These are phyloP conservation scores for Viola odorata DNA, from an alignment of 345 rosid genomes.

Conservation along the genomic window DNA sequence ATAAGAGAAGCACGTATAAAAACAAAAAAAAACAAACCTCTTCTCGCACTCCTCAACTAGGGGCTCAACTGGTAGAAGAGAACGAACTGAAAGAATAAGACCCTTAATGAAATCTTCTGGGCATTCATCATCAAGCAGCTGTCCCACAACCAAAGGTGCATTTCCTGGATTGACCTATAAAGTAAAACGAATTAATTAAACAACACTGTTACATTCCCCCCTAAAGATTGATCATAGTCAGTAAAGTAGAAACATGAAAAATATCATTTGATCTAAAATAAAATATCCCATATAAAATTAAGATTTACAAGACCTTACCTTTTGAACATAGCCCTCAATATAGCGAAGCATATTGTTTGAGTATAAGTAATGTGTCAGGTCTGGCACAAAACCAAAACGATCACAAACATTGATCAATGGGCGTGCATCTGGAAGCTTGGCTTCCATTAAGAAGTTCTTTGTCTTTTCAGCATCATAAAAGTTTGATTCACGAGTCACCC, in stretches of 20 bases:
- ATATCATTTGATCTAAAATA: background rate
- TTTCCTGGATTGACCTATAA: conserved; percentile 90
- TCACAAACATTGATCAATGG: conserved; percentile 93
- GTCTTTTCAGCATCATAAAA: conserved; percentile 95
- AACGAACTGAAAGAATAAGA: conserved; percentile 79
- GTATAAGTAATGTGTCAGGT: conserved; percentile 90
- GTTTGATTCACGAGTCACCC: conserved; percentile 92
- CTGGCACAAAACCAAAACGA: conserved; percentile 93
- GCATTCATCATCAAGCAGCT: conserved; percentile 88
- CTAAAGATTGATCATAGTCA: background rate
- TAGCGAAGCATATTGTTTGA: conserved; percentile 83
- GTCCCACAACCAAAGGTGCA: conserved; percentile 86
- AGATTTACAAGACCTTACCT: conserved; percentile 39
- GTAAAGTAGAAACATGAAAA: background rate
- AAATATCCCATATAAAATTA: background rate
- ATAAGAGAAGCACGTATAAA: background rate
- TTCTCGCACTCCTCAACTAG: conserved; percentile 78
- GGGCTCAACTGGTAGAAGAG: conserved; percentile 69
- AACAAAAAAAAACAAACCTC: conserved; percentile 33
- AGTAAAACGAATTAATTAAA: background rate
- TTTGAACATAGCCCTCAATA: conserved; percentile 95
- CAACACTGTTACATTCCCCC: too few relatives aligned
- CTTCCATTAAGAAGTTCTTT: conserved; percentile 94
- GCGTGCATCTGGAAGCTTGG: conserved; percentile 96
- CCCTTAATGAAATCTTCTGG: conserved; percentile 98